Base-by-base conservation (phyloP, 352 stramenopile species). In the Globisporangium orthogonon region DNA sequence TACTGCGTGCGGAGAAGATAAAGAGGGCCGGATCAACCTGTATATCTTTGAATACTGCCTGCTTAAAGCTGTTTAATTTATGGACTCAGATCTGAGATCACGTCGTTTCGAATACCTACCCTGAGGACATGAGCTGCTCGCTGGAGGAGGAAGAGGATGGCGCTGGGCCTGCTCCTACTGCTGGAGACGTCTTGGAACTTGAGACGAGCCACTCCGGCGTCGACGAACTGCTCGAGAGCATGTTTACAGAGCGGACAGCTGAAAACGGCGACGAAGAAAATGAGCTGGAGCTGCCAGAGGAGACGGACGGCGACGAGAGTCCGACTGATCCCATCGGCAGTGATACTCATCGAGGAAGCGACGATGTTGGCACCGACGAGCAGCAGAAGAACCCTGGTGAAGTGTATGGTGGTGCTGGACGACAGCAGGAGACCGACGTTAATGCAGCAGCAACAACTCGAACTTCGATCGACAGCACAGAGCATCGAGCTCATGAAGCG, bases 141-240 rank as follows among this genome's bases (percentile, higher is more conserved):
- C 10, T 17, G 37, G 11, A 41, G 3, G 28, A 43, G 4, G 48
- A 53, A 13, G 30, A 43, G n/a, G n/a, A 31, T 15, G 31, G 10
- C 11, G n/a, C 7, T 7, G 7, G 18, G 18, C 2, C 33, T 48
- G 11, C 10, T 37, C 35, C 41, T 35, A 1, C 4, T 28, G 28
- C 10, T 11, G 41, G 43, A 10, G 55, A 50, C 9, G 45, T 37
- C 18, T 28, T n/a, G 10, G 47, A 18, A 13, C 37, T 61, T 10
- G 39, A 29, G 2, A 55, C 55, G 7, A 47, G 30, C 4, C 55
- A 37, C 9, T 33, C 47, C 1, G 47, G 55, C 6, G 37, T 53
- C 17, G 61, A 63, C 14, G 61, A 60, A 48, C 45, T 67, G n/a
- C 30, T 67, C 14, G 50, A 67, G 17, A 52, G 41, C n/a, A 47